Conservation (phyloP, 768 basidiomycete species). For the Trametes maxima region DNA sequence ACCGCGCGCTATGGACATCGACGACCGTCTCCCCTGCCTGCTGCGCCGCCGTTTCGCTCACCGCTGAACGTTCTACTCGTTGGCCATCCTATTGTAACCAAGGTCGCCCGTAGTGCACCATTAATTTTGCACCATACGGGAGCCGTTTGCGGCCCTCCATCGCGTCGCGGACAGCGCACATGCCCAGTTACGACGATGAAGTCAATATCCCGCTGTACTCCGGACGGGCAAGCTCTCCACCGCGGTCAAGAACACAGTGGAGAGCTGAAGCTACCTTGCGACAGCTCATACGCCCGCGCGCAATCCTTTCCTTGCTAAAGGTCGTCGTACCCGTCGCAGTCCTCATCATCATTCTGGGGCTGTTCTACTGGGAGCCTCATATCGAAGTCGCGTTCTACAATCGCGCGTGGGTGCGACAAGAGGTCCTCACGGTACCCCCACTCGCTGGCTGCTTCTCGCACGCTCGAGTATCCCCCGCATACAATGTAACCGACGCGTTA, state of each 20-base stretch:
- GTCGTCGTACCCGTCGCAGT: conserved; percentile 24
- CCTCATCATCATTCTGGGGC: conserved; percentile 45
- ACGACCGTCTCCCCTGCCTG: no score
- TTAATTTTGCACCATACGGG: no score
- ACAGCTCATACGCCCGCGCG: conserved; percentile 22
- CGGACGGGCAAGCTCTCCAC: background rate
- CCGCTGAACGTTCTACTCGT: no score
- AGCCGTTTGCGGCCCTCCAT: no score
- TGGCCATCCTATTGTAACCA: no score
- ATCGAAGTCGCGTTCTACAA: conserved; percentile 82
- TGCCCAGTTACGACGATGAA: background rate
- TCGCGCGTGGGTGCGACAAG: conserved; percentile 70
- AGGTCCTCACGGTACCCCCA: conserved; percentile 66
- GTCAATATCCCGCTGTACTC: conserved; percentile 1
- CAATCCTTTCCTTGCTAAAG: conserved; percentile 24
- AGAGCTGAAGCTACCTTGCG: background rate
- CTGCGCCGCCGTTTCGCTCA: no score
- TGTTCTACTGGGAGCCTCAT: conserved; percentile 78
- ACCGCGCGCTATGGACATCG: no score
- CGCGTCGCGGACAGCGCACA: no score
- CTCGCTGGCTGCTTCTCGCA: conserved; percentile 77
- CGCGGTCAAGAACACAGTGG: background rate
- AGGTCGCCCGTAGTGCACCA: no score
- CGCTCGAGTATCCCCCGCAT: conserved; percentile 57
- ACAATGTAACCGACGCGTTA: conserved; percentile 67